Conservation (phyloP, 2,329 filamentous ascomycete species). For the Cercospora beticola region DNA sequence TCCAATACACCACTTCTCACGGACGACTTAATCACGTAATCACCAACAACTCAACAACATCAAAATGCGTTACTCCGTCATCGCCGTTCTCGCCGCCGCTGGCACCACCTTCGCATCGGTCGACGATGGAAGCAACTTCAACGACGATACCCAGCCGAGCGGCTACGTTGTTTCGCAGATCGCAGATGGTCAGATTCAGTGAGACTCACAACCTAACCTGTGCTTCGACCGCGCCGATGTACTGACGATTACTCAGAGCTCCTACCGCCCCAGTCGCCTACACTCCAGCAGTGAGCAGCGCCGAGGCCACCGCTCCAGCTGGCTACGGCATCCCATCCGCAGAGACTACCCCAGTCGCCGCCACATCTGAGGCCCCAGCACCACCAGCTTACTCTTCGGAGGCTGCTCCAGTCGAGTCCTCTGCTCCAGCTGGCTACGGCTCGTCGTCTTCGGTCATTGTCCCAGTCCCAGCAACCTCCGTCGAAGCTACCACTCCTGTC, state of each 20-base stretch:
- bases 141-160: slow-evolving; percentile 12
- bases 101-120: slow-evolving; percentile 20
- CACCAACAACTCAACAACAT: slow-evolving; percentile 12
- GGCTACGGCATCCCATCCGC: slow-evolving; percentile 17
- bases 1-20: slow-evolving; percentile 1
- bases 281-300: slow-evolving; percentile 14
- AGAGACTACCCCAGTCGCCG: slow-evolving; percentile 13
- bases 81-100: slow-evolving; percentile 23
- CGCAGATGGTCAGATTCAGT: slow-evolving; percentile 25
- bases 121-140: slow-evolving; percentile 1
- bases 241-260: neutral
- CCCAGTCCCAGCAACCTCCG: neutral
- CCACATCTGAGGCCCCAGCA: slow-evolving; percentile 6
- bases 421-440: slow-evolving; percentile 10
- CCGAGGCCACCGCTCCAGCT: slow-evolving; percentile 9
- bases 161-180: slow-evolving; percentile 26
- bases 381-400: slow-evolving; percentile 14
- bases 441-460: slow-evolving; percentile 2
- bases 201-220: neutral
- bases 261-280: slow-evolving; percentile 17
- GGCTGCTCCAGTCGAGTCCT: slow-evolving; percentile 12
- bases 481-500: neutral
- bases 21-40: slow-evolving; percentile 11
- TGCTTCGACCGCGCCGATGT: neutral
- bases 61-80: slow-evolving; percentile 28